Base-by-base conservation (phyloP, 1,139 yeast species). In the Spathaspora sp. region DNA sequence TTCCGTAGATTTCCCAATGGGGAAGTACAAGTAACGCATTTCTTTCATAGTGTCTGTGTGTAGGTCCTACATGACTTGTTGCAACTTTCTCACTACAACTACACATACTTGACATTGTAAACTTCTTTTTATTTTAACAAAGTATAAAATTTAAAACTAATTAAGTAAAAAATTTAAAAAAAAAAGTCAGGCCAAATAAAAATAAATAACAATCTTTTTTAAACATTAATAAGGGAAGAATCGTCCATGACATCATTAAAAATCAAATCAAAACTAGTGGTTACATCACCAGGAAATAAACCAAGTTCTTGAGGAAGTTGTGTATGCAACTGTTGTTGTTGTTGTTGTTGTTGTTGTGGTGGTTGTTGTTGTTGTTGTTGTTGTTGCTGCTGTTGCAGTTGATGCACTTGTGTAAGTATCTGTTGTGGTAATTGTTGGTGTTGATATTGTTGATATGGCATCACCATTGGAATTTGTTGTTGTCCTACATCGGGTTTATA, bases 241-340 rank as follows among this genome's bases (percentile, higher is more conserved):
- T 63, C 65, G 39, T 64, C 67, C 56, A 64, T 58, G 17, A 62
- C 67, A 33, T 64, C 68, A 43, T 65, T 66, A 50, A 65, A 65
- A 17, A 64, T 57, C 45, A 63, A 51, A 47, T 65, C 65, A 50
- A 62, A 65, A 38, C 57, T 51, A 37, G 39, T 13, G 39, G 39
- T 11, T 5, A 44, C 48, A 42, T 42, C 42, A 39, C 46, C 51
- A 37, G 43, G 39, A 27, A 43, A 47, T 38, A 49, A 43, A 36
- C 48, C 48, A 36, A 49, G 47, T 37, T 45, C 43, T 17, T 23
- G 26, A 20, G 37, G 10, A 20, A n/a, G 31, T 27, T 27, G 31
- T 27, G 31, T 27, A 10, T 27, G 31, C 31, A 27, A 10, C 13
- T 27, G 31, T 20, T 20, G 23, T 20, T 20, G 16, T 18, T 34